A percentile compares a stretch with the other conserved stretches of the same genome.
These are phyloP conservation scores for Backusella morwellensis DNA, from an alignment of 192 early-diverging fungal genomes.

Conservation along the genomic window DNA sequence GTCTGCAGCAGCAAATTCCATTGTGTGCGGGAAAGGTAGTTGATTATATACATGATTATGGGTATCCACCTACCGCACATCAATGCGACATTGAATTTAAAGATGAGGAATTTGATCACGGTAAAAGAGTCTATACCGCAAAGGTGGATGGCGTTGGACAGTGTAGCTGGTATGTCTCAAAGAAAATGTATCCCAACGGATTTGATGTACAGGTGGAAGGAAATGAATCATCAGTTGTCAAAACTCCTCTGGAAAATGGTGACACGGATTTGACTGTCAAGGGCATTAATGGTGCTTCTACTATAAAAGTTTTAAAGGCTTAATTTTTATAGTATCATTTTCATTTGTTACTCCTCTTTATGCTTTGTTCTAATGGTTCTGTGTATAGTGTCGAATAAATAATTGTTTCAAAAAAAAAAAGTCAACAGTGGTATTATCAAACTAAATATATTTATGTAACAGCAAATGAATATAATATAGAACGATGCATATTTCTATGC, in stretches of 20 bases:
- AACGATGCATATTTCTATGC: no score
- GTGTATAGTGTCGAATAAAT: not conserved
- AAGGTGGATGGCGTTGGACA: not conserved
- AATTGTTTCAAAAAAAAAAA: not conserved
- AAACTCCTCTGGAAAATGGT: not conserved
- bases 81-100: conserved; percentile 27
- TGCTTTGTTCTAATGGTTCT: not conserved
- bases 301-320: not conserved
- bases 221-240: not conserved
- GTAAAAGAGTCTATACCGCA: not conserved
- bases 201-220: not conserved
- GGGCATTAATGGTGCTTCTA: not conserved
- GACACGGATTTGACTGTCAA: not conserved
- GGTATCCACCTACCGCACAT: conserved; percentile 44
- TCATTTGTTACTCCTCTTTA: not conserved
- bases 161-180: not conserved
- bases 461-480: no score
- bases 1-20: conserved; percentile 43
- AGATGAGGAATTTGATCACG: conserved; percentile 39
- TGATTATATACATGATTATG: conserved; percentile 41
- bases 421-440: no score
- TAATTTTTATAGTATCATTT: not conserved
- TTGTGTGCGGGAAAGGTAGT: conserved; percentile 43
- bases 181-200: not conserved
- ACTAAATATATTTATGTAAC: no score